A percentile compares a stretch with the other conserved stretches of the same genome.
Evolutionary conservation across 2,329 filamentous ascomycete species (phyloP).

Genomic region (Fusarium sarcochroum): DNA sequence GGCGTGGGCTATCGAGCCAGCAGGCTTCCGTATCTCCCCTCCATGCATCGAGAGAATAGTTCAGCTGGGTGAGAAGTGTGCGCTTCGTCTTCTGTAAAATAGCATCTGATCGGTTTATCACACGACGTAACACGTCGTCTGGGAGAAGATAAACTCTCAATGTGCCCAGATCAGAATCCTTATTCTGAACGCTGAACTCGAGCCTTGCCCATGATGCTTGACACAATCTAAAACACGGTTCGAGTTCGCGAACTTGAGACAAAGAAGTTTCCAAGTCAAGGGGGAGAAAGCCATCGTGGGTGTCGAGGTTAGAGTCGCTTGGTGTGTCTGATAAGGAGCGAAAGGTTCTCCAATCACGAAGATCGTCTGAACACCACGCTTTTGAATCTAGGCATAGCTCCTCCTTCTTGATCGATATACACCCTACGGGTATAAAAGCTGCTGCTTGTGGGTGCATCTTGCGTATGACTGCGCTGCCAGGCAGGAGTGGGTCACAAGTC

Average conservation of each 20-base stretch:
- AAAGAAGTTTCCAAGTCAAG: slow-evolving; percentile 49
- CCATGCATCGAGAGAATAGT: slow-evolving; percentile 71
- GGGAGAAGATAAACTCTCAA: slow-evolving; percentile 74
- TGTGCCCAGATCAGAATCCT: slow-evolving; percentile 45
- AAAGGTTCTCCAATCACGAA: slow-evolving; percentile 50
- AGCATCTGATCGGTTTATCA: slow-evolving; percentile 64
- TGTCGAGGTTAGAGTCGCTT: neutral
- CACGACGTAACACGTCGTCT: slow-evolving; percentile 71
- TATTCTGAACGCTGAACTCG: slow-evolving; percentile 52
- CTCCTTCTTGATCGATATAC: slow-evolving; percentile 50
- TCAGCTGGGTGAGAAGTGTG: slow-evolving; percentile 65
- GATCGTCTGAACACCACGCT: slow-evolving; percentile 22
- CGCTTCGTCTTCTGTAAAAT: slow-evolving; percentile 62
- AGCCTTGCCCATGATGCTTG: slow-evolving; percentile 60
- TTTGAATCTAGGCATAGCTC: slow-evolving; percentile 33
- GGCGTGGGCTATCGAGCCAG: slow-evolving; percentile 19
- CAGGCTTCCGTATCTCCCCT: slow-evolving; percentile 53
- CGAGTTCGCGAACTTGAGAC: slow-evolving; percentile 45
- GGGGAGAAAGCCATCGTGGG: slow-evolving; percentile 24
- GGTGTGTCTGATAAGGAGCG: slow-evolving; percentile 33
- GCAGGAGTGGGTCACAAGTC: neutral
- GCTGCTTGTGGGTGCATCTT: slow-evolving; percentile 37
- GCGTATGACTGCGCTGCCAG: neutral
- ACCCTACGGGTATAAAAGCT: slow-evolving; percentile 60
- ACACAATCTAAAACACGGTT: slow-evolving; percentile 52